A percentile compares a stretch with the other conserved stretches of the same genome.
Conservation (phyloP, 352 stramenopile genomes). For the Globisporangium barbulae region DNA sequence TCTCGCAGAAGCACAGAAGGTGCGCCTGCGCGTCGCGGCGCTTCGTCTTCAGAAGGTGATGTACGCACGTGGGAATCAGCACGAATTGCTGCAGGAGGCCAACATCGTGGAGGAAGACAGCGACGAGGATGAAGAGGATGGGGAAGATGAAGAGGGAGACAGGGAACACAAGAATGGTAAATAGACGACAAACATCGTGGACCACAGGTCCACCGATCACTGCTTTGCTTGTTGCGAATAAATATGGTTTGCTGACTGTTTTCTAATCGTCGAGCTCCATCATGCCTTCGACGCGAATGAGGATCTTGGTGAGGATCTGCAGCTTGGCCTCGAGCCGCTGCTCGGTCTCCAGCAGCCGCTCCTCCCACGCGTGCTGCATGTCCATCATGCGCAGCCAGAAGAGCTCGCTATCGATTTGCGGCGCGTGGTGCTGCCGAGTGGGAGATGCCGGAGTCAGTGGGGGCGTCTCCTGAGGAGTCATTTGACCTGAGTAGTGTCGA, state of each 20-base stretch:
- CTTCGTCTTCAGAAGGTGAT: constrained; percentile 8
- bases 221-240: neutral
- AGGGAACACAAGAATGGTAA: neutral
- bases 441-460: neutral
- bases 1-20: neutral
- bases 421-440: neutral
- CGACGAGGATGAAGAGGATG: neutral
- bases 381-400: constrained; percentile 46
- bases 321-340: constrained; percentile 66
- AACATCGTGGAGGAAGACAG: constrained; percentile 13
- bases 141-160: neutral
- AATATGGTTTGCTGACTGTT: neutral
- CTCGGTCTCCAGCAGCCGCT: constrained; percentile 56
- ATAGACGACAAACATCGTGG: neutral
- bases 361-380: constrained; percentile 60
- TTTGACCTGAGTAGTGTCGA: neutral
- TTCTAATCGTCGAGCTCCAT: constrained; percentile 50
- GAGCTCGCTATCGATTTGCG: constrained; percentile 35
- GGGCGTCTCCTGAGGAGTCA: neutral
- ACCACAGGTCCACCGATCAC: neutral
- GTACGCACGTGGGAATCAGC: neutral
- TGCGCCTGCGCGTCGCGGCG: neutral
- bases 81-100: constrained; percentile 13
- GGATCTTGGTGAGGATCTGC: constrained; percentile 63
- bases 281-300: constrained; percentile 55